Conservation (phyloP, 1,284 basidiomycete genomes). For the Rhodotorula sp. region DNA sequence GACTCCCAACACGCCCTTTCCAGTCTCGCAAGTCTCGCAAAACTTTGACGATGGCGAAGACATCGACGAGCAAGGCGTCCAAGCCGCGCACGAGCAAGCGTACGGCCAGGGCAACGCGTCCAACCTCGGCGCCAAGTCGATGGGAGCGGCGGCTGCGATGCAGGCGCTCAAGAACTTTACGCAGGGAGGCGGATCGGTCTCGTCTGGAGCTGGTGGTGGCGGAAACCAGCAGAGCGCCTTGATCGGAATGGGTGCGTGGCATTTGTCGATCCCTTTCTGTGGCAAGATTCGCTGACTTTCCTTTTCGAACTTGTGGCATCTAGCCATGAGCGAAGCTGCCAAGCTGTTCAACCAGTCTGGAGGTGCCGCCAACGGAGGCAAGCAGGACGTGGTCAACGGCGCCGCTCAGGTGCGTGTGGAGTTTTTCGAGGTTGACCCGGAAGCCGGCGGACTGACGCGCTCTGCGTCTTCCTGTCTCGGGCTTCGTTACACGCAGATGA, state of each 20-base stretch:
- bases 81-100: conserved; percentile 40
- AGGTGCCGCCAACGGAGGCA: conserved; percentile 45
- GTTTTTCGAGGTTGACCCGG: too few relatives aligned
- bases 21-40: conserved; percentile 30
- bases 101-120: conserved; percentile 32
- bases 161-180: conserved; percentile 43
- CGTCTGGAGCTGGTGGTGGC: conserved; percentile 18
- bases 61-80: conserved; percentile 40
- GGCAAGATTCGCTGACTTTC: too few relatives aligned
- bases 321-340: conserved; percentile 45
- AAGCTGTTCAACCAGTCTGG: conserved; percentile 46
- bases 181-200: background rate
- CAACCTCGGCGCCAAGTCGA: conserved; percentile 29
- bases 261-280: background rate
- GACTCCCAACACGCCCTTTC: background rate
- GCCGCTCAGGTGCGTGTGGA: conserved; percentile 36
- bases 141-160: conserved; percentile 39
- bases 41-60: conserved; percentile 29
- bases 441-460: background rate
- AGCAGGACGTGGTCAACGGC: conserved; percentile 49
- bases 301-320: too few relatives aligned
- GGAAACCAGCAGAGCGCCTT: conserved; percentile 32
- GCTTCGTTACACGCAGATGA: conserved; percentile 28
- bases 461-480: too few relatives aligned
- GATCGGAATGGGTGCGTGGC: conserved; percentile 24